Percentiles rank a stretch among this genome's conserved stretches.
Conservation (phyloP, 192 early-diverging fungal genomes). For the Coemansia sp. region DNA sequence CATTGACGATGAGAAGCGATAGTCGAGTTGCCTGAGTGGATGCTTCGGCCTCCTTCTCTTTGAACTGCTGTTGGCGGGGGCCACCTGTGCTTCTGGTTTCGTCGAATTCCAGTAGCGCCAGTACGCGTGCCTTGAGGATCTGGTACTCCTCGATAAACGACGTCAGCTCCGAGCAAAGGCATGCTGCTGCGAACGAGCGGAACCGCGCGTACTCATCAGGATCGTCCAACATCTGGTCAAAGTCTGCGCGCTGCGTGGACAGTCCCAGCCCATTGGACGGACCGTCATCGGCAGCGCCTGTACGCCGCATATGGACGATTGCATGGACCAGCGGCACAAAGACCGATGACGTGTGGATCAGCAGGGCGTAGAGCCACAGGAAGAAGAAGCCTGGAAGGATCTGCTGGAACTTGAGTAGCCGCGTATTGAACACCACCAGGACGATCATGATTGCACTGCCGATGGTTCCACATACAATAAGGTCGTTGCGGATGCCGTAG, state of each 20-base stretch:
- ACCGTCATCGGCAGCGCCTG: not conserved
- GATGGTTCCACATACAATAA: constrained; percentile 51
- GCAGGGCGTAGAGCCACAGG: constrained; percentile 31
- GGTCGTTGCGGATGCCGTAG: constrained; percentile 59
- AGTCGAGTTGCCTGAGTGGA: not conserved
- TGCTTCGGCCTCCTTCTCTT: not conserved
- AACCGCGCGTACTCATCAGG: constrained; percentile 23
- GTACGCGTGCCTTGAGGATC: constrained; percentile 21
- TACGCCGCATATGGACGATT: constrained; percentile 17
- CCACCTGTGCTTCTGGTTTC: not conserved
- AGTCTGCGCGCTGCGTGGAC: constrained; percentile 18
- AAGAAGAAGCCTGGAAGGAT: constrained; percentile 30
- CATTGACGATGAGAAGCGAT: not conserved
- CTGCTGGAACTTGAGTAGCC: constrained; percentile 12
- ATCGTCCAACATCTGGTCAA: constrained; percentile 28
- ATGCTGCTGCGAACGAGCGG: constrained; percentile 31
- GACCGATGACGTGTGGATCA: constrained; percentile 41
- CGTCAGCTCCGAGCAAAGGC: constrained; percentile 42
- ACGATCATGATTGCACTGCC: constrained; percentile 37
- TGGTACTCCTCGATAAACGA: constrained; percentile 48
- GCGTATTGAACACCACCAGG: constrained; percentile 37
- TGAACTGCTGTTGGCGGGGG: not conserved
- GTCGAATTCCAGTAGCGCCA: not conserved
- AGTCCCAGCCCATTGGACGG: not conserved
- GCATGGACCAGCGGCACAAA: constrained; percentile 30